phyloP scores from a whole-genome alignment of 1,139 yeast species.

The Geotrichum carabidarum region DNA sequence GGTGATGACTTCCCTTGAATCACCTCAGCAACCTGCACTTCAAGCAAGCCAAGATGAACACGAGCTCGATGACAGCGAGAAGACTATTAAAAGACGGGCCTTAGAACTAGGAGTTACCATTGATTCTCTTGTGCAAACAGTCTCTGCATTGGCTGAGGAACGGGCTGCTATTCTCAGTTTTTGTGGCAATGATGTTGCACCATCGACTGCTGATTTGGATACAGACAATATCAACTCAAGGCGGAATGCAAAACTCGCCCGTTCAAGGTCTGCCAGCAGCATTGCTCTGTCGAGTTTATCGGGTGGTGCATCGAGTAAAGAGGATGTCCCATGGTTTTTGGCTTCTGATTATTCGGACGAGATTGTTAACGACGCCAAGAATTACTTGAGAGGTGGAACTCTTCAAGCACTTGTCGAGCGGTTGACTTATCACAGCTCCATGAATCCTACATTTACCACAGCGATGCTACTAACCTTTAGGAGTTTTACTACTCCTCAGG shows the following conservation, averaged over 20 bases:
- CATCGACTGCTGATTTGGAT: not conserved
- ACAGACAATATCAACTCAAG: not conserved
- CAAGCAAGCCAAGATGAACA: not conserved
- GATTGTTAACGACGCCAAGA: conserved; percentile 66
- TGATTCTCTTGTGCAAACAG: conserved; percentile 17
- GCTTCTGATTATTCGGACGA: conserved; percentile 74
- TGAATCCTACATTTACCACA: conserved; percentile 64
- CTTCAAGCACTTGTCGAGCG: conserved; percentile 75
- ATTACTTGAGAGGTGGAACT: conserved; percentile 80
- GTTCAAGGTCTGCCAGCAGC: conserved; percentile 11
- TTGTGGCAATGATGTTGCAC: not conserved
- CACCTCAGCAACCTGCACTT: not conserved
- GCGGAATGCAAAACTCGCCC: not conserved
- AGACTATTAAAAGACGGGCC: conserved; percentile 17
- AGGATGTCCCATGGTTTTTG: conserved; percentile 65
- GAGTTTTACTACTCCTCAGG: conserved; percentile 66
- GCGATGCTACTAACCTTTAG: conserved; percentile 72
- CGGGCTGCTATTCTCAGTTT: conserved; percentile 17
- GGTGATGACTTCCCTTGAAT: conserved; percentile 18
- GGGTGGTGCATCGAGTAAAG: conserved; percentile 23
- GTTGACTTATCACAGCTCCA: conserved; percentile 69
- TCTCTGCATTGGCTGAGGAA: conserved; percentile 19
- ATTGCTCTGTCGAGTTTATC: conserved; percentile 14
- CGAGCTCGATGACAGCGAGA: conserved; percentile 5
- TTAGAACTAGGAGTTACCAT: conserved; percentile 20